These are phyloP conservation scores for Trichoderma gracile DNA, from an alignment of 2,329 filamentous ascomycete genomes.

Conservation along the genomic window DNA sequence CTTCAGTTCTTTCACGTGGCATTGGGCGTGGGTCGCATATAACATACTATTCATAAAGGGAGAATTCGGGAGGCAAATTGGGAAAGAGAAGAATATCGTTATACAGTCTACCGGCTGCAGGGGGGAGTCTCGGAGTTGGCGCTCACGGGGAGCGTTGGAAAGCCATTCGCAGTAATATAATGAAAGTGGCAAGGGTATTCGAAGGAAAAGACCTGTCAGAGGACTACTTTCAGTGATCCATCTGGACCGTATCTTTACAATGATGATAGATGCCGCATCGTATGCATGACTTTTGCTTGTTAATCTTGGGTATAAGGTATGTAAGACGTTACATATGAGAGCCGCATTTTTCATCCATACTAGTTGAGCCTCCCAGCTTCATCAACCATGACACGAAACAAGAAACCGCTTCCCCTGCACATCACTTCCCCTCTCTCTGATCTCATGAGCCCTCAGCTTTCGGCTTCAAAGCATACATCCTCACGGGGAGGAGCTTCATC, in stretches of 20 bases:
- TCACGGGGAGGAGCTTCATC: slow-evolving; percentile 64
- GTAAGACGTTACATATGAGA: too few species aligned
- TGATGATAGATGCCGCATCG: too few species aligned
- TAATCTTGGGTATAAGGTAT: too few species aligned
- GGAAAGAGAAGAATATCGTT: background rate
- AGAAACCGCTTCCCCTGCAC: too few species aligned
- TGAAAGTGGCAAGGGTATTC: background rate
- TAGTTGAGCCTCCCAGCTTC: too few species aligned
- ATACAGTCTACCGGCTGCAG: background rate
- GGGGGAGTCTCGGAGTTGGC: slow-evolving; percentile 21
- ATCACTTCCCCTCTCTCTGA: too few species aligned
- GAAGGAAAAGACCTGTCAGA: slow-evolving; percentile 8
- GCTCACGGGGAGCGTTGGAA: slow-evolving; percentile 6
- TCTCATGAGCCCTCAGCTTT: background rate
- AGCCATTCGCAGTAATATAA: background rate
- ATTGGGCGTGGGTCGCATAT: slow-evolving; percentile 9
- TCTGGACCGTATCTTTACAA: too few species aligned
- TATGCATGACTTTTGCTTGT: too few species aligned
- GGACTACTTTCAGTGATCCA: slow-evolving; percentile 37
- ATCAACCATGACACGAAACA: too few species aligned
- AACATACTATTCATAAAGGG: background rate
- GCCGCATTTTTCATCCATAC: too few species aligned
- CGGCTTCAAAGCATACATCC: slow-evolving; percentile 69
- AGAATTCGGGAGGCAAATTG: background rate
- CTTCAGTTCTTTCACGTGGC: background rate